A percentile compares a stretch with the other conserved stretches of the same genome.
Evolutionary conservation across 2,329 filamentous ascomycete genomes (phyloP).

Genomic region (Penicillium digitatum): DNA sequence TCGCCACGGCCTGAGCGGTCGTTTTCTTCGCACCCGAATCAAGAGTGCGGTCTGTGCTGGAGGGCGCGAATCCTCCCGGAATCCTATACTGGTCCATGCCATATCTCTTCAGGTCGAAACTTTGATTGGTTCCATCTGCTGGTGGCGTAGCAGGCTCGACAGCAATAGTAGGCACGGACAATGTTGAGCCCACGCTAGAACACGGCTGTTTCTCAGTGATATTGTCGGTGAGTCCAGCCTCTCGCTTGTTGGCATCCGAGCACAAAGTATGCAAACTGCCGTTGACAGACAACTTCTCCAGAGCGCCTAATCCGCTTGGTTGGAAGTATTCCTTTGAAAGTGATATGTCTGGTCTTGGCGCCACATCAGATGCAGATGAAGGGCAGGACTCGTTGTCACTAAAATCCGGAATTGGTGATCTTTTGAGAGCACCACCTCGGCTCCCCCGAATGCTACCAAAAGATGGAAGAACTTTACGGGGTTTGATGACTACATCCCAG

Average conservation of each 20-base stretch:
- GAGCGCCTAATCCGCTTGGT: conserved; percentile 1
- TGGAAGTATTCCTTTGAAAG: conserved; percentile 39
- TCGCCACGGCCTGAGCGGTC: conserved; percentile 12
- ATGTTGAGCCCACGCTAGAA: conserved; percentile 9
- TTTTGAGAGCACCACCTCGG: conserved; percentile 30
- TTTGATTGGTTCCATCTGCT: conserved; percentile 32
- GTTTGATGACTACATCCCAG: conserved; percentile 55
- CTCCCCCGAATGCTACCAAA: conserved; percentile 60
- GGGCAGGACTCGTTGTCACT: conserved; percentile 33
- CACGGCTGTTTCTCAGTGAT: conserved; percentile 8
- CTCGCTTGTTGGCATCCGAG: not conserved
- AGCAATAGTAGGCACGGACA: conserved; percentile 43
- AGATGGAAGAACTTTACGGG: conserved; percentile 56
- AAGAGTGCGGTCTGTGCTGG: conserved; percentile 23
- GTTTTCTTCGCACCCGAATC: conserved; percentile 12
- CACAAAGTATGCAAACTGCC: not conserved
- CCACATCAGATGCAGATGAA: conserved; percentile 48
- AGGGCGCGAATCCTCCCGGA: conserved; percentile 57
- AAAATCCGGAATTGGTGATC: conserved; percentile 18
- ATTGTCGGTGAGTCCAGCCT: conserved; percentile 2
- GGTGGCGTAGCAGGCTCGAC: conserved; percentile 49
- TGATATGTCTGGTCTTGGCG: conserved; percentile 17
- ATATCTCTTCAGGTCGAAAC: conserved; percentile 23
- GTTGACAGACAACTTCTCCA: conserved; percentile 16
- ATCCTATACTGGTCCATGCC: conserved; percentile 48